Conservation (phyloP, 768 basidiomycete genomes). For the Lactarius sanguifluus region DNA sequence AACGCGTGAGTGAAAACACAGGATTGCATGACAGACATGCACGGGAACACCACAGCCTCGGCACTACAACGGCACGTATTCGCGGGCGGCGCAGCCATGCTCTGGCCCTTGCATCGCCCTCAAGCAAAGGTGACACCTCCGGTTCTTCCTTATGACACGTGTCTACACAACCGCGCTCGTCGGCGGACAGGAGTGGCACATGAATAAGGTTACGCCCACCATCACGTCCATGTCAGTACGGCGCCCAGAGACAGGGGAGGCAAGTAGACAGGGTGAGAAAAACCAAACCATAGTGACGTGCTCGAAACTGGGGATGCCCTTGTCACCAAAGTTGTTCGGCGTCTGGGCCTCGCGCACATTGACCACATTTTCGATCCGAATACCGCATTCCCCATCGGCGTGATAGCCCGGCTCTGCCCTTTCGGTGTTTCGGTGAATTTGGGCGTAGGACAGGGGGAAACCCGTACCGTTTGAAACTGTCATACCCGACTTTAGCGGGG, state of each 20-base stretch:
- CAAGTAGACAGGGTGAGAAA: neutral
- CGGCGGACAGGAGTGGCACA: conserved; percentile 51
- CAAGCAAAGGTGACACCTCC: conserved; percentile 71
- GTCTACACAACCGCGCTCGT: conserved; percentile 81
- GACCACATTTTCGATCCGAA: conserved; percentile 90
- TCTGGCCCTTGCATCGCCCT: conserved; percentile 57
- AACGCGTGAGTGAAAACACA: too few species aligned
- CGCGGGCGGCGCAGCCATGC: conserved; percentile 56
- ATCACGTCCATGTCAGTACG: conserved; percentile 28
- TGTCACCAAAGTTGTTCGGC: conserved; percentile 66
- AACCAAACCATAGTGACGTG: conserved; percentile 77
- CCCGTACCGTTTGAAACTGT: conserved; percentile 76
- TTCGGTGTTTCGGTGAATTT: neutral
- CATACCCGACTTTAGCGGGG: conserved; percentile 78
- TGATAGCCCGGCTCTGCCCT: conserved; percentile 84
- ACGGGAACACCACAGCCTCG: neutral
- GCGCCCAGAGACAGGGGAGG: neutral
- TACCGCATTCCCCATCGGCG: conserved; percentile 85
- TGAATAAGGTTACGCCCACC: conserved; percentile 83
- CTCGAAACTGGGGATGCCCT: conserved; percentile 84
- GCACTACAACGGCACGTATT: conserved; percentile 44
- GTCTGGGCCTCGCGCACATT: conserved; percentile 72
- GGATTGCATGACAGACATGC: neutral
- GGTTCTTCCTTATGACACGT: conserved; percentile 75
- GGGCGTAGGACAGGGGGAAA: neutral